Conservation (phyloP, 257 asterid genomes). For the Capsicum chinense region DNA sequence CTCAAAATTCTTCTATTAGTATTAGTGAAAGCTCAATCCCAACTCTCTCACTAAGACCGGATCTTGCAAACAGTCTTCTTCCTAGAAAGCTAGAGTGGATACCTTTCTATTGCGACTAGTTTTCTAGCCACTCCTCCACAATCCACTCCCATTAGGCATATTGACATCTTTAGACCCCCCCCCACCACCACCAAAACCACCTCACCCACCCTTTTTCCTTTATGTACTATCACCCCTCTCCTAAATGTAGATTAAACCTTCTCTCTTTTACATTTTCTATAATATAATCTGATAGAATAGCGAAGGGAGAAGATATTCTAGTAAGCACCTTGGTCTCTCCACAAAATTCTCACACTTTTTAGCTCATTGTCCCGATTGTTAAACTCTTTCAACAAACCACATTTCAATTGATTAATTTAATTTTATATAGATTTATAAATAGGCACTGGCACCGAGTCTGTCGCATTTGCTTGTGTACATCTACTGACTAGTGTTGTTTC, state of each 20-base stretch:
- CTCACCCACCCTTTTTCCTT: not conserved
- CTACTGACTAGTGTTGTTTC: conserved; percentile 14
- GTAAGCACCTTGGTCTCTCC: not conserved
- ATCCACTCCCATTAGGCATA: not conserved
- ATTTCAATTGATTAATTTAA: not conserved
- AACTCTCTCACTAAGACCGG: too few species aligned
- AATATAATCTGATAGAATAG: not conserved
- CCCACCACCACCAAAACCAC: too few species aligned
- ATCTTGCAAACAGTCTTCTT: too few species aligned
- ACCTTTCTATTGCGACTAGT: too few species aligned
- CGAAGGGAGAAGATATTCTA: not conserved
- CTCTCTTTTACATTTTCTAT: not conserved
- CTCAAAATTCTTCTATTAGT: too few species aligned
- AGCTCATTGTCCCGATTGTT: not conserved
- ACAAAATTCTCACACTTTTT: not conserved
- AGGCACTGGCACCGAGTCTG: not conserved
- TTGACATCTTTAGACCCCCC: not conserved
- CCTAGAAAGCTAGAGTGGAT: too few species aligned
- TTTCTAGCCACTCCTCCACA: too few species aligned
- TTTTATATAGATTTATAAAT: not conserved
- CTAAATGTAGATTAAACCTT: not conserved
- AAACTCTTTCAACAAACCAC: not conserved
- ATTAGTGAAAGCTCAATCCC: too few species aligned
- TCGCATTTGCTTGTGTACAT: not conserved
- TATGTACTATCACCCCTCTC: not conserved